phyloP scores from a whole-genome alignment of 1,284 basidiomycete genomes.

The Cryptococcus depauperatus region DNA sequence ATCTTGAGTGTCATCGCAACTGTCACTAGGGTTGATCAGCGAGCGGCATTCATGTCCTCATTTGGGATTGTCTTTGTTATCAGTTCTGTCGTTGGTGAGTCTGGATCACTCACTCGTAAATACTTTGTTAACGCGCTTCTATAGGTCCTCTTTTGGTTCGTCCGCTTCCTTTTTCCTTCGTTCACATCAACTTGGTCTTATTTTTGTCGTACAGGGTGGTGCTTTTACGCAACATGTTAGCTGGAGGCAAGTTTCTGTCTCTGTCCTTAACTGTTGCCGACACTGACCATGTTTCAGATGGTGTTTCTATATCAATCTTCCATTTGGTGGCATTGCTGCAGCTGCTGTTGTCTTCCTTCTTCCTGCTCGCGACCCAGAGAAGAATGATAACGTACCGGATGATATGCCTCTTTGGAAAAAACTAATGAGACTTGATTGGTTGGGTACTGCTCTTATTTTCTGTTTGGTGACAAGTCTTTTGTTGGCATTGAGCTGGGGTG shows the following conservation, averaged over 20 bases:
- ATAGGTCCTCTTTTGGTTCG: slow-evolving; percentile 42
- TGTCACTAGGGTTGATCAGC: slow-evolving; percentile 45
- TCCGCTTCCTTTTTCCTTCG: slow-evolving; percentile 27
- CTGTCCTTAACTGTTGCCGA: slow-evolving; percentile 38
- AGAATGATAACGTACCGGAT: slow-evolving; percentile 51
- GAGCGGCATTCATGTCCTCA: slow-evolving; percentile 43
- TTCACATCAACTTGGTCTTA: no score
- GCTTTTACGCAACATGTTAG: slow-evolving; percentile 47
- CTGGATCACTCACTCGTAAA: no score
- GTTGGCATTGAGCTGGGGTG: slow-evolving; percentile 48
- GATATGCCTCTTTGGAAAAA: slow-evolving; percentile 19
- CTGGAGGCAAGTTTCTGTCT: slow-evolving; percentile 49
- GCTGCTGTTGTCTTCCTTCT: slow-evolving; percentile 45
- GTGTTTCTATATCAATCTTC: slow-evolving; percentile 51
- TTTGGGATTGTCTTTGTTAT: slow-evolving; percentile 44
- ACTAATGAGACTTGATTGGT: slow-evolving; percentile 42
- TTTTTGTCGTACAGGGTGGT: slow-evolving; percentile 44
- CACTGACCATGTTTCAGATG: slow-evolving; percentile 6
- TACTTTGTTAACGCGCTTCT: slow-evolving; percentile 47
- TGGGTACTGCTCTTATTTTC: slow-evolving; percentile 45
- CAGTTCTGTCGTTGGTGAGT: slow-evolving; percentile 40
- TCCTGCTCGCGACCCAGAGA: slow-evolving; percentile 46
- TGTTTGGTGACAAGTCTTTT: slow-evolving; percentile 44
- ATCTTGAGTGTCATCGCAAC: slow-evolving; percentile 46
- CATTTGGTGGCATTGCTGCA: slow-evolving; percentile 40